A percentile compares a stretch with the other conserved stretches of the same genome.
Evolutionary conservation across 805 yeast species (phyloP).

Genomic region (Hanseniaspora taiwanica): DNA sequence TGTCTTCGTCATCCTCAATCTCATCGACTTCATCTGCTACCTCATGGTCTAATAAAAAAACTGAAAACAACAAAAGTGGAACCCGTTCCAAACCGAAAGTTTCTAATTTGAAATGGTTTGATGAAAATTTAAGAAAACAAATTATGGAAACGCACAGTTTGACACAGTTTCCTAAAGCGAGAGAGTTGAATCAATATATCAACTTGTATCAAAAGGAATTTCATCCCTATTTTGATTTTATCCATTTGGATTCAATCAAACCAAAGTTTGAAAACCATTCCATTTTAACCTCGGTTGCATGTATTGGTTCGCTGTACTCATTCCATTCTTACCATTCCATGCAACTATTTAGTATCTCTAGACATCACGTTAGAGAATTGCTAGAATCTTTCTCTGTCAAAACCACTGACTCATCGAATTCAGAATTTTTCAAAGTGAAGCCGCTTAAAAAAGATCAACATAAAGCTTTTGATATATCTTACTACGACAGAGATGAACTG

Average conservation of each 20-base stretch:
- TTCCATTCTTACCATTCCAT: slow-evolving; percentile 70
- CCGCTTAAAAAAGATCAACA: not conserved
- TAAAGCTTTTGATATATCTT: not conserved
- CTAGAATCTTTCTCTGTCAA: slow-evolving; percentile 33
- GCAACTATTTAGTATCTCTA: slow-evolving; percentile 52
- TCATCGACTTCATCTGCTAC: not conserved
- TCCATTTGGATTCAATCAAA: slow-evolving; percentile 54
- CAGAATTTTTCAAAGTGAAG: not conserved
- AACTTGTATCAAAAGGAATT: slow-evolving; percentile 66
- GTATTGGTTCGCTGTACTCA: slow-evolving; percentile 79
- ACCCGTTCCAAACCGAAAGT: slow-evolving; percentile 1
- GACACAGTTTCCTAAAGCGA: slow-evolving; percentile 57
- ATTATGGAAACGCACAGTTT: slow-evolving; percentile 44
- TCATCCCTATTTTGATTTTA: slow-evolving; percentile 71
- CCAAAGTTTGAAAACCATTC: slow-evolving; percentile 43
- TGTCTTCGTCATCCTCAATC: not conserved
- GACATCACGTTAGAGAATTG: slow-evolving; percentile 51
- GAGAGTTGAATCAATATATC: slow-evolving; percentile 65
- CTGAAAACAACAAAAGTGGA: not conserved
- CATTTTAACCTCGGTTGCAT: slow-evolving; percentile 63
- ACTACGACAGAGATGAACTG: slow-evolving; percentile 38
- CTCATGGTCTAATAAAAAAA: too few species aligned
- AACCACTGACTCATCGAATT: slow-evolving; percentile 8
- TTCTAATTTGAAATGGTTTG: slow-evolving; percentile 26
- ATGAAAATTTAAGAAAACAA: slow-evolving; percentile 37